Base-by-base conservation (phyloP, 352 stramenopile genomes). In the Phytophthora sansomeana region DNA sequence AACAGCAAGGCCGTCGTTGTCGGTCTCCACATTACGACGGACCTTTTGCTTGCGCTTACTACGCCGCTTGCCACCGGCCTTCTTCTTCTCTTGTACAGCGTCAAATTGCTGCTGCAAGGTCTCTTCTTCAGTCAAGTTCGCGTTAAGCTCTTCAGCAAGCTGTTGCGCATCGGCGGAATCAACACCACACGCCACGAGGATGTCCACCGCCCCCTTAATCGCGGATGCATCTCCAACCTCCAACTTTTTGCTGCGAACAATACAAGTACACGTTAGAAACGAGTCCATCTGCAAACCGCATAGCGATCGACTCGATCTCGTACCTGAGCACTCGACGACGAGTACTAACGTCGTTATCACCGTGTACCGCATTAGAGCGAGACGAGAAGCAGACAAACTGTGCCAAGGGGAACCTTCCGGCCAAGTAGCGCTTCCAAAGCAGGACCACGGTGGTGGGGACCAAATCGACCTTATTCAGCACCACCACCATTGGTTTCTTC, bases 391-490 rank as follows among this genome's bases (percentile, higher is more conserved):
- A 88, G 24, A 95, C 60, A 48, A 93, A 70, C n/a, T 81, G 69
- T 46, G 74, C 85, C 19, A 87, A 73, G 17, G 85, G 85, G 53
- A 93, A 96, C 9, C 76, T 80, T 43, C 77, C 80, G 4, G 72
- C 56, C 21, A 96, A 58, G 49, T 87, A 93, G 35, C 63, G 58
- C 33, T 87, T 84, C 88, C 88, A 96, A 5, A 88, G 70, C 44
- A 83, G 61, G 4, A 93, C 79, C 9, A 90, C 81, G 19, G 63
- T 62, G 7, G 67, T 70, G 10, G 85, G 83, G 28, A 96, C 77
- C 46, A 96, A 67, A 73, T 96, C 88, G 19, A 93, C 75, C 74
- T 96, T 96, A 59, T 93, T 96, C 39, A 96, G 83, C 50, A 96
- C 85, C 36, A 96, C 75, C 10, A 86, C 66, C 78, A 96, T 87